Evolutionary conservation across 1,284 basidiomycete genomes (phyloP).

Genomic region (Malassezia globosa): DNA sequence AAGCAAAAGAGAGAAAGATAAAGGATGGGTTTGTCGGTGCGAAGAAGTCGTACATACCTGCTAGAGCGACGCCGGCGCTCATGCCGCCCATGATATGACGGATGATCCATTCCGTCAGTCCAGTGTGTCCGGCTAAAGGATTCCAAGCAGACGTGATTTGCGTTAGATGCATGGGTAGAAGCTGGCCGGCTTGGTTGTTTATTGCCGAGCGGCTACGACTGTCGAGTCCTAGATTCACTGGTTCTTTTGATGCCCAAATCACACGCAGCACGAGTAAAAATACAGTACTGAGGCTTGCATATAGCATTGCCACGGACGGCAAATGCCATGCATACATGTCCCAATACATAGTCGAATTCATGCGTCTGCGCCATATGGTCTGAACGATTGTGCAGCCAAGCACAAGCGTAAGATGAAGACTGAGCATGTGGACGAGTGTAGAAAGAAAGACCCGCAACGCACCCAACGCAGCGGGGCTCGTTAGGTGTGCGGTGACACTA

Average conservation of each 20-base stretch:
- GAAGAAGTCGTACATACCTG: background rate
- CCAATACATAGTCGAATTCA: background rate
- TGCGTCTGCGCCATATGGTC: background rate
- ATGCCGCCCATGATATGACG: slow-evolving; percentile 20
- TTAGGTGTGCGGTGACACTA: background rate
- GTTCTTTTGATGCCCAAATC: slow-evolving; percentile 14
- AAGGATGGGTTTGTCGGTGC: no score
- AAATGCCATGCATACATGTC: slow-evolving; percentile 2
- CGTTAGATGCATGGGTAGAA: background rate
- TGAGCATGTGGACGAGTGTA: slow-evolving; percentile 3
- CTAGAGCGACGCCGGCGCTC: slow-evolving; percentile 18
- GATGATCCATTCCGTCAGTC: slow-evolving; percentile 15
- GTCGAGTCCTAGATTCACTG: background rate
- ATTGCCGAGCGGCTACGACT: background rate
- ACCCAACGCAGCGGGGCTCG: background rate
- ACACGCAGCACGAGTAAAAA: slow-evolving; percentile 15
- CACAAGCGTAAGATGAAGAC: background rate
- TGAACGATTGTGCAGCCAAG: background rate
- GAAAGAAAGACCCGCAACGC: background rate
- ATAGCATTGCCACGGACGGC: slow-evolving; percentile 15
- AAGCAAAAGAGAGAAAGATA: no score
- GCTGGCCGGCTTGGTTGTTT: no score
- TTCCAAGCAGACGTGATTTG: background rate
- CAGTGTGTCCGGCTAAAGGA: background rate
- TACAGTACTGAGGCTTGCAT: slow-evolving; percentile 10